Percentiles rank a stretch among this genome's conserved stretches.
These are phyloP conservation scores for Darksidea phi DNA, from an alignment of 495 filamentous ascomycete genomes.

Conservation along the genomic window DNA sequence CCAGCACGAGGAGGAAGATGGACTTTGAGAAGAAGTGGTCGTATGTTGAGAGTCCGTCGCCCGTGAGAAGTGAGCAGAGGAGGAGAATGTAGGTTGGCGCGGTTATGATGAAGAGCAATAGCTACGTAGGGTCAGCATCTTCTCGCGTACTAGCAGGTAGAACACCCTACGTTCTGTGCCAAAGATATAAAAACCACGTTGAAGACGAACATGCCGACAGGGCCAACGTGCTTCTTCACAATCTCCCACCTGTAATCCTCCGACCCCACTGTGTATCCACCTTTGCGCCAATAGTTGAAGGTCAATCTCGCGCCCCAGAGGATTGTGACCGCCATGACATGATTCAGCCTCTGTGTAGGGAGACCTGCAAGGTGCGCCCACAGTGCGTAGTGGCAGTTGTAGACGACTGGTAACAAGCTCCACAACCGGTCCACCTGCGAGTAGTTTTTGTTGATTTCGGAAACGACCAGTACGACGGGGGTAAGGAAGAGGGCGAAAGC, in stretches of 20 bases:
- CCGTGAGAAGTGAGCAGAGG: slow-evolving; percentile 50
- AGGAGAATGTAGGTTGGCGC: slow-evolving; percentile 82
- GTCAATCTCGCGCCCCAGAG: slow-evolving; percentile 91
- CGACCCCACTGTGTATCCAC: slow-evolving; percentile 79
- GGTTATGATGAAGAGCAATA: slow-evolving; percentile 69
- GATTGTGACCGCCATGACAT: slow-evolving; percentile 64
- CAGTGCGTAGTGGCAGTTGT: slow-evolving; percentile 78
- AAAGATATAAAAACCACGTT: slow-evolving; percentile 86
- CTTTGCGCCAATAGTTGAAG: slow-evolving; percentile 96
- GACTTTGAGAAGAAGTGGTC: slow-evolving; percentile 69
- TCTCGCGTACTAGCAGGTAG: neutral
- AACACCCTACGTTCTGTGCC: slow-evolving; percentile 67
- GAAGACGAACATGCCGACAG: slow-evolving; percentile 70
- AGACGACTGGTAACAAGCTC: slow-evolving; percentile 83
- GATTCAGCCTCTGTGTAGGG: slow-evolving; percentile 70
- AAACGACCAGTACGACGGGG: slow-evolving; percentile 65
- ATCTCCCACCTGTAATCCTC: slow-evolving; percentile 92
- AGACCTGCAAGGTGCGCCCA: slow-evolving; percentile 77
- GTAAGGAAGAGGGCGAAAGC: slow-evolving; percentile 67
- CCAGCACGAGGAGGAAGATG: slow-evolving; percentile 67
- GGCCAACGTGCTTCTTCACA: slow-evolving; percentile 52
- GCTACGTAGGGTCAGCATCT: slow-evolving; percentile 34
- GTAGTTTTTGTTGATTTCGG: slow-evolving; percentile 88
- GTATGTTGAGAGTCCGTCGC: slow-evolving; percentile 46
- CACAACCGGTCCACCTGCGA: slow-evolving; percentile 91